Conservation (phyloP, 2,329 filamentous ascomycete species). For the Monosporascus ibericus region DNA sequence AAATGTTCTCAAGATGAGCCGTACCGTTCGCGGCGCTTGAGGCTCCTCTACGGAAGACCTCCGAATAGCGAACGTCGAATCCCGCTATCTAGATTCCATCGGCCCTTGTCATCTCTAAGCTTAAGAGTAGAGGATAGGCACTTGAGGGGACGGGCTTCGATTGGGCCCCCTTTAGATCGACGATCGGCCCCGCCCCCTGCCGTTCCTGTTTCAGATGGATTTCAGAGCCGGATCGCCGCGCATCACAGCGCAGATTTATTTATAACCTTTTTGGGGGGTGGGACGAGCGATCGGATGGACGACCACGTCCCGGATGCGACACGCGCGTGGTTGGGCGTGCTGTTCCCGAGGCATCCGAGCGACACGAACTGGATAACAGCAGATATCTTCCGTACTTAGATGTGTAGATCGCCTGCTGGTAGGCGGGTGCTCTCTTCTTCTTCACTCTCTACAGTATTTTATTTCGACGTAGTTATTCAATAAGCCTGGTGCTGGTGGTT, state of each 20-base stretch:
- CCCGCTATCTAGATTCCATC: not conserved
- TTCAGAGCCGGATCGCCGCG: constrained; percentile 19
- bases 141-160: not conserved
- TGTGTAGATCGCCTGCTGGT: too few species aligned
- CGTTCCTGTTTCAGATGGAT: constrained; percentile 30
- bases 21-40: too few species aligned
- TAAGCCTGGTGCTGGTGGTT: not conserved
- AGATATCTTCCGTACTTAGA: too few species aligned
- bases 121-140: not conserved
- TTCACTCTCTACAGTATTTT: not conserved
- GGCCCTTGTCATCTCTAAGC: not conserved
- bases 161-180: not conserved
- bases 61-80: not conserved
- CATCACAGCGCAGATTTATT: constrained; percentile 16
- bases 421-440: not conserved
- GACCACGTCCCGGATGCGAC: not conserved
- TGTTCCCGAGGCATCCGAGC: too few species aligned
- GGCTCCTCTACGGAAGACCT: too few species aligned
- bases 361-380: too few species aligned
- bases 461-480: not conserved
- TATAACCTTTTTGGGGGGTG: constrained; percentile 2
- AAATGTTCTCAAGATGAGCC: too few species aligned
- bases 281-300: constrained; percentile 1
- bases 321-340: not conserved
- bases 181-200: not conserved